Conservation (phyloP, 2,329 filamentous ascomycete species). For the Talaromyces islandicus region DNA sequence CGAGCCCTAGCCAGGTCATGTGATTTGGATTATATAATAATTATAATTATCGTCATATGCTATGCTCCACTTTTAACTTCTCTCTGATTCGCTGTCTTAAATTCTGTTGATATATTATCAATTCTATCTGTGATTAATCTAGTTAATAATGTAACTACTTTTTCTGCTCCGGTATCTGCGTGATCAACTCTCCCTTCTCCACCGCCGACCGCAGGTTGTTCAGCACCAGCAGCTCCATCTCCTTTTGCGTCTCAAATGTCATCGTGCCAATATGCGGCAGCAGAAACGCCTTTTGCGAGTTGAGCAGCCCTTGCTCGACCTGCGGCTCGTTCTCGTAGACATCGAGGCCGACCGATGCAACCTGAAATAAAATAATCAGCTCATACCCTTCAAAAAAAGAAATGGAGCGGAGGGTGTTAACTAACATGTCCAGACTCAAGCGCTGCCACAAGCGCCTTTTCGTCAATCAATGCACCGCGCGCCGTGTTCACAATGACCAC, state of each 20-base stretch:
- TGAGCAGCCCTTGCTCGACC: conserved; percentile 42
- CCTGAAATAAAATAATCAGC: conserved; percentile 20
- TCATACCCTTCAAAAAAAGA: neutral
- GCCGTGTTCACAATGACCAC: conserved; percentile 41
- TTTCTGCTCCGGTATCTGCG: conserved; percentile 55
- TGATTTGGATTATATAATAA: neutral
- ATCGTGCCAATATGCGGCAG: conserved; percentile 56
- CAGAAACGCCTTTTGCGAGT: conserved; percentile 44
- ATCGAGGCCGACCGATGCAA: conserved; percentile 40
- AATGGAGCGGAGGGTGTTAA: too few relatives aligned
- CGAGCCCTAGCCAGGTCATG: conserved; percentile 33
- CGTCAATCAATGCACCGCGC: conserved; percentile 40
- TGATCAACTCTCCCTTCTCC: conserved; percentile 52
- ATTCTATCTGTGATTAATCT: too few relatives aligned
- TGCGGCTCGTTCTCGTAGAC: conserved; percentile 44
- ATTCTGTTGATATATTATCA: too few relatives aligned
- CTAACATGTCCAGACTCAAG: conserved; percentile 40
- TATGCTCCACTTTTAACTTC: neutral
- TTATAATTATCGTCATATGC: too few relatives aligned
- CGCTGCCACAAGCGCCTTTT: conserved; percentile 41
- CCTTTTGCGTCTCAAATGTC: conserved; percentile 55
- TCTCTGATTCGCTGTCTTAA: neutral
- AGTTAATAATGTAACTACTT: conserved; percentile 35
- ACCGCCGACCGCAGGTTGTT: conserved; percentile 53
- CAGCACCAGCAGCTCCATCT: conserved; percentile 56